These are phyloP conservation scores for Boletus sp. DNA, from an alignment of 1,284 basidiomycete genomes.

Conservation along the genomic window DNA sequence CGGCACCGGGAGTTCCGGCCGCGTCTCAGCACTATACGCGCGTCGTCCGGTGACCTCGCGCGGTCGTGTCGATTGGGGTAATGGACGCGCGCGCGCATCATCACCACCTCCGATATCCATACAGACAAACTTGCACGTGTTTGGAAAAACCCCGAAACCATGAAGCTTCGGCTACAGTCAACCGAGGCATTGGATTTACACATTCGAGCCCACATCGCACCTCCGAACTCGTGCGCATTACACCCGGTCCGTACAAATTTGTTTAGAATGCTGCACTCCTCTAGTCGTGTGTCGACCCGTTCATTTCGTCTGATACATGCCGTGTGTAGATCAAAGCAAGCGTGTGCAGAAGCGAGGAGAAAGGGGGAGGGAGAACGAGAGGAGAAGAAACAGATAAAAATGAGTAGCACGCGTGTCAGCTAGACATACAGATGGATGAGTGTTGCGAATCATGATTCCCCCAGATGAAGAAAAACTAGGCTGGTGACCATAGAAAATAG, in stretches of 20 bases:
- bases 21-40: constrained; percentile 9
- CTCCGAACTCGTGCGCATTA: constrained; percentile 1
- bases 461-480: background rate
- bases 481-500: constrained; percentile 1
- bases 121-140: no score
- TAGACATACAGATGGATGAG: constrained; percentile 33
- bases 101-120: background rate
- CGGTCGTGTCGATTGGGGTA: no score
- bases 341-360: background rate
- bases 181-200: background rate
- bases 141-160: background rate
- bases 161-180: background rate
- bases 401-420: constrained; percentile 14
- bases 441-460: constrained; percentile 19
- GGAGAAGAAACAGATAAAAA: constrained; percentile 1
- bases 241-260: no score
- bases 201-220: constrained; percentile 14
- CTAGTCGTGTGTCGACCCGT: constrained; percentile 9
- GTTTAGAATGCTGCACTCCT: background rate
- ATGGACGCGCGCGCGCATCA: background rate
- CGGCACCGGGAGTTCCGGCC: background rate
- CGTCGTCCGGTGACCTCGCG: background rate
- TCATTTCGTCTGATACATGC: constrained; percentile 20
- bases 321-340: constrained; percentile 30
- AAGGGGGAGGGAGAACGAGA: background rate